Evolutionary conservation across 2,329 filamentous ascomycete species (phyloP), one percentile per base, ranked within the genome.

Genomic region (Xylaria multiplex): DNA sequence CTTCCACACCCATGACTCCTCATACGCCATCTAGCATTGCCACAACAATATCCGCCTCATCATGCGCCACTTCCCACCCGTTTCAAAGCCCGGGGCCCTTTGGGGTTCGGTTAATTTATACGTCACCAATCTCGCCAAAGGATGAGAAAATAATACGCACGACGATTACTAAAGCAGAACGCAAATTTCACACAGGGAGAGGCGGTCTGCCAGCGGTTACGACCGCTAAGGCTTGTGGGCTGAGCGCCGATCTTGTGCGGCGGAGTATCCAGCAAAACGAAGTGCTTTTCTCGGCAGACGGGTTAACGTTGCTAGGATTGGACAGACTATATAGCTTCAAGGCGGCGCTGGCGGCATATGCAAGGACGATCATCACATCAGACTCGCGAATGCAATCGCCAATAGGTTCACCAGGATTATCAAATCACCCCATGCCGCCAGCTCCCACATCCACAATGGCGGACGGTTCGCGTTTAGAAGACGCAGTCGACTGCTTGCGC

Each of bases 281-380:
- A 64, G 77, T 87, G 27, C 80, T 91, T 59, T 90, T 89, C 80
- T 83, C 83, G 1, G 83, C 85, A 1, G 84, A 86, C 30, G 86
- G 87, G 19, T 80, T 91, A 11, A 88, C 84, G 0, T 78, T 91
- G 7, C 75, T 90, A 14, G 83, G 86, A 0, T 81, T 90, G 11
- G 88, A 91, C 75, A 82, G 86, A 56, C 76, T 90, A 52, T 91
- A 90, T 78, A 88, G 85, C 48, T 87, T 91, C 79, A 90, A 90
- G 75, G 81, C 82, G 53, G 86, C 87, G 0, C 81, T 91, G 11
- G 82, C 85, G 19, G 83, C 82, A 69, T 90, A 90, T 74, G 82
- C 85, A 4, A 81, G 80, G 64, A 82, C 81, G 1, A 62, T 69
- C 45, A 19, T 24, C 46, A 42, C 61, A 24, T 35, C 62, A 45